Base-by-base conservation (phyloP, 2,329 filamentous ascomycete genomes). In the Talaromyces sp. region DNA sequence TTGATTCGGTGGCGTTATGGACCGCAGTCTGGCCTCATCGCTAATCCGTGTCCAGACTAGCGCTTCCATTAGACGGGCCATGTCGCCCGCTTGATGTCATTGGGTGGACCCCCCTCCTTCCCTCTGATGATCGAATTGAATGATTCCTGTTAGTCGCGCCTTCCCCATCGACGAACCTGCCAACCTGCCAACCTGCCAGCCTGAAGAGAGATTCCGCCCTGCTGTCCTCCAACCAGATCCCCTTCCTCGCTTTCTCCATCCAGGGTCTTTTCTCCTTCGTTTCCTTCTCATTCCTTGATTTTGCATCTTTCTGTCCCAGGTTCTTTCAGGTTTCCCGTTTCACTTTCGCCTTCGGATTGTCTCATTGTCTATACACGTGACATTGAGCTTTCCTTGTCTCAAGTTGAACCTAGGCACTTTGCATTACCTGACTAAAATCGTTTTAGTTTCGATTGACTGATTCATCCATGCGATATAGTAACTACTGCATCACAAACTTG, bases 311-410 rank as follows among this genome's bases (percentile, higher is more conserved):
- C 17, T 51, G 17, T 51, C n/a, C 17, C 33, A 33, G 17, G 17
- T 22, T 37, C 21, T 35, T 22, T n/a, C 19, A 25, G 5, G 5
- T 52, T 25, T n/a, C n/a, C n/a, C 9, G 9, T 37, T 36, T 45
- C 19, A 22, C 50, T 40, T 43, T 55, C 41, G 31, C 41, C 41
- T 19, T 35, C 41, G 35, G 52, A 22, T 55, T 21, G 52, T 37
- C 52, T 55, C 52, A 45, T 43, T 55, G 52, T 55, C 52, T 31
- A 43, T 55, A 55, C 41, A 55, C 37, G 37, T 43, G 41, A 52
- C 48, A 52, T 39, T 52, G 48, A 52, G 48, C 48, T 28, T 52
- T 52, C 48, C 35, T 25, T 37, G 9, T 15, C 25, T 48, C 8
- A n/a, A n/a, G n/a, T n/a, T n/a, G 41, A 40, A 2, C 22, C 41